phyloP scores from a whole-genome alignment of 2,329 filamentous ascomycete genomes.

The Trichoderma hamatum region DNA sequence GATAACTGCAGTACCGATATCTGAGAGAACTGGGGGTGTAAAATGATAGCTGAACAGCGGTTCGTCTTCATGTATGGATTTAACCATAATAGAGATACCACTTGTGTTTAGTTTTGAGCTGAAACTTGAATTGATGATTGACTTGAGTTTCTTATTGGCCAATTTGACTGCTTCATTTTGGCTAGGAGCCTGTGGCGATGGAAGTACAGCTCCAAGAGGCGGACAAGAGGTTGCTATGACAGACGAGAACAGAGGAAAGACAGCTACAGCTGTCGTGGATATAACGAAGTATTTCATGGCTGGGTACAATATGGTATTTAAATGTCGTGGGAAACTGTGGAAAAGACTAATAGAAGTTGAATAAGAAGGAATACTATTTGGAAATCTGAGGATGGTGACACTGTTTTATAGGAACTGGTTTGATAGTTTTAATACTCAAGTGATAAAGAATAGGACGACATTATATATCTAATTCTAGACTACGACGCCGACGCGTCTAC shows the following conservation, averaged over 20 bases:
- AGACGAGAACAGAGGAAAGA: neutral
- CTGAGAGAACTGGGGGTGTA: conserved; percentile 30
- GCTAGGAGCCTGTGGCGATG: neutral
- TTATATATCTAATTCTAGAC: neutral
- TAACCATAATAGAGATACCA: conserved; percentile 26
- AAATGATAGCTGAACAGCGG: conserved; percentile 48
- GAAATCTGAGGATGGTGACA: neutral
- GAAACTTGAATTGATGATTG: neutral
- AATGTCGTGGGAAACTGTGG: neutral
- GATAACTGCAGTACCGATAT: conserved; percentile 28
- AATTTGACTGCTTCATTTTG: neutral
- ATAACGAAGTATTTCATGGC: neutral
- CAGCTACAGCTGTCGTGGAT: neutral
- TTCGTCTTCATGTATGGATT: conserved; percentile 29
- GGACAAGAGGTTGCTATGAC: neutral
- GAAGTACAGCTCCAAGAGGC: neutral
- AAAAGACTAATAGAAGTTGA: neutral
- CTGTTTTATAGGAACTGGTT: neutral
- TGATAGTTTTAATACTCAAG: neutral
- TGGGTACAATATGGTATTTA: neutral
- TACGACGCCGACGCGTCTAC: neutral
- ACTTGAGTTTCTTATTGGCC: neutral
- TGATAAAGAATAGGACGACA: neutral
- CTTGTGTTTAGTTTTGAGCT: neutral
- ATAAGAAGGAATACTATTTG: neutral